Evolutionary conservation across 805 yeast species (phyloP).

Genomic region (Sugiyamaella qingdaonensis): DNA sequence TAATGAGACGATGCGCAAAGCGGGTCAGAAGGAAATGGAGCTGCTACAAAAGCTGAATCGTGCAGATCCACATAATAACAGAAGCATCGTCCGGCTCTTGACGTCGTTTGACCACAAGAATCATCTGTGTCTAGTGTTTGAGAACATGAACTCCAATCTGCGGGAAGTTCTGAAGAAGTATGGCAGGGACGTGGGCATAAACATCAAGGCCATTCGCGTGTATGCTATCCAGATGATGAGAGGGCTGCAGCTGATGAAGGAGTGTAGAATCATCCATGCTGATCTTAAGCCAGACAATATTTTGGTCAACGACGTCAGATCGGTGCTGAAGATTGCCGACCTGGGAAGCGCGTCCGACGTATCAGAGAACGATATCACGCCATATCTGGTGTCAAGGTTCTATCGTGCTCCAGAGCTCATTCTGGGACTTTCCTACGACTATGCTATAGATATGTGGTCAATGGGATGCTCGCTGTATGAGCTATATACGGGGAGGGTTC

Average conservation of each 20-base stretch:
- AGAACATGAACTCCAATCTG: constrained; percentile 69
- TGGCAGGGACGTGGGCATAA: constrained; percentile 79
- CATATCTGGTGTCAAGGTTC: constrained; percentile 51
- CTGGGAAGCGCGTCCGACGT: constrained; percentile 71
- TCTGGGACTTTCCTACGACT: constrained; percentile 56
- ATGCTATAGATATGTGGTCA: constrained; percentile 87
- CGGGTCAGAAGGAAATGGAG: constrained; percentile 75
- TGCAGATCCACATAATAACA: constrained; percentile 56
- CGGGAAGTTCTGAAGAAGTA: constrained; percentile 73
- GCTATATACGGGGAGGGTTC: constrained; percentile 85
- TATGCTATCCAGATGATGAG: constrained; percentile 70
- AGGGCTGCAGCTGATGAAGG: constrained; percentile 64
- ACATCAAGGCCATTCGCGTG: constrained; percentile 60
- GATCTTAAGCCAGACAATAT: constrained; percentile 92
- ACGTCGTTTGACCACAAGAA: constrained; percentile 80
- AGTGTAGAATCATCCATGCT: constrained; percentile 74
- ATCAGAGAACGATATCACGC: constrained; percentile 25
- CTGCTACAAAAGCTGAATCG: constrained; percentile 65
- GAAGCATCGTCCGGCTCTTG: constrained; percentile 61
- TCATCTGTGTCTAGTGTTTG: constrained; percentile 85
- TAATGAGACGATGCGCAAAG: constrained; percentile 56
- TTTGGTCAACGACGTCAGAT: constrained; percentile 54
- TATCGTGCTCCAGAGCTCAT: constrained; percentile 78
- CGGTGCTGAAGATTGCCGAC: constrained; percentile 79
- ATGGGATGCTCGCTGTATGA: constrained; percentile 92